Base-by-base conservation (phyloP, 768 basidiomycete genomes). In the Hericium alpestre region DNA sequence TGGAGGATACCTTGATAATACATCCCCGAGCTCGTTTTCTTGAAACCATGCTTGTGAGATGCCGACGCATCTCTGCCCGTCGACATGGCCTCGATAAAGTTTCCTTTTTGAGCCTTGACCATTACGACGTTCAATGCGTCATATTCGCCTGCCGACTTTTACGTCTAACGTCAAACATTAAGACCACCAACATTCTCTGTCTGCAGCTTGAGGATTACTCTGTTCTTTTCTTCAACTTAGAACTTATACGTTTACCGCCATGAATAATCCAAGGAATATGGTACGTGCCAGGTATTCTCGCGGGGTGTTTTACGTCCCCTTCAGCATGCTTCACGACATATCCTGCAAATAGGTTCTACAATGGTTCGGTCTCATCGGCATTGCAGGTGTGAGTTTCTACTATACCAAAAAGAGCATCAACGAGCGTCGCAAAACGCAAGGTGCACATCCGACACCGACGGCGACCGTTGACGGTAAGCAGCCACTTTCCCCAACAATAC, bases 311-410 rank as follows among this genome's bases (percentile, higher is more conserved):
- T 20, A 18, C 43, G 7, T 18, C 18, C 16, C 7, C 27, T 9
- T 51, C 9, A 20, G 20, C 20, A 32, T 51, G 16, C 27, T 22
- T 51, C 20, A 51, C 43, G 32, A 32, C 32, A 32, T 32, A 32
- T 46, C 1, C 16, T 15, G 16, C 43, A n/a, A 13, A 46, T 15
- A 72, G 70, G 59, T 63, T 23, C 48, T 71, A 12, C 70, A 70
- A 22, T 71, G 70, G 68, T 66, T 63, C n/a, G 65, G 64, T 39
- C 64, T 75, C 18, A 64, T 75, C 20, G 61, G 64, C 37, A 72
- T 68, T 9, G 73, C 72, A 0, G 71, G 70, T 4, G 69, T 67
- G 43, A 72, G 72, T 51, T 73, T 71, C 61, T 70, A 70, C 61
- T 73, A 58, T 54, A 72, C 74, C 11, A 71, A 70, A 54, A 65